These are phyloP conservation scores for Stramenopiles sp. DNA, from an alignment of 352 stramenopile species.

Conservation along the genomic window DNA sequence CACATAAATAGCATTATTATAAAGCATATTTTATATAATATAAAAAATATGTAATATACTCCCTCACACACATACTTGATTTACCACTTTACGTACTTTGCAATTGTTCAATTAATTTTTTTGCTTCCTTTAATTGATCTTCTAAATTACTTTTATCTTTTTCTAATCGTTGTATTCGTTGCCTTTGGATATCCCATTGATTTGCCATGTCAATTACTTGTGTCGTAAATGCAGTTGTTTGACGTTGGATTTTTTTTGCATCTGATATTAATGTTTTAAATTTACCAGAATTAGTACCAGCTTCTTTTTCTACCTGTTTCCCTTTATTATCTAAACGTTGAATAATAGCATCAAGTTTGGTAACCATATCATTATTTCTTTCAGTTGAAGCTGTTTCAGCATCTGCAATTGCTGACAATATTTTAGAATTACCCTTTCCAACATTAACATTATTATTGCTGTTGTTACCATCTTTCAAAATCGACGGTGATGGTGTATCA, in stretches of 20 bases:
- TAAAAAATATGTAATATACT: neutral
- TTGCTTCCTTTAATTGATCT: slow-evolving; percentile 8
- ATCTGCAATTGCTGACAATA: neutral
- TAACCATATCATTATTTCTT: neutral
- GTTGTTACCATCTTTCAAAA: too few relatives aligned
- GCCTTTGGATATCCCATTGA: neutral
- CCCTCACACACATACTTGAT: neutral
- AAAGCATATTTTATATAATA: neutral
- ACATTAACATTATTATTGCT: neutral
- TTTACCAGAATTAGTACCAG: neutral
- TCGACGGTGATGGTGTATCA: too few relatives aligned
- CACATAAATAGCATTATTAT: too few relatives aligned
- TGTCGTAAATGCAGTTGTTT: neutral
- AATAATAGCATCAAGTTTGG: neutral
- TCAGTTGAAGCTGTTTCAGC: neutral
- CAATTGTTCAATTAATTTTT: neutral
- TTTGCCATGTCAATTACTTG: slow-evolving; percentile 9
- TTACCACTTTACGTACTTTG: neutral
- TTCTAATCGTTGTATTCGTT: slow-evolving; percentile 1
- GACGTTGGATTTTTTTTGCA: neutral
- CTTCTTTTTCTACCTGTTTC: neutral
- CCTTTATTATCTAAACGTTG: neutral
- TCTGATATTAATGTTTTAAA: neutral
- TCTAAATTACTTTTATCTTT: neutral
- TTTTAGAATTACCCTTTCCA: neutral